phyloP scores from a whole-genome alignment of 2,329 filamentous ascomycete genomes.

The Xylariaceae sp. region DNA sequence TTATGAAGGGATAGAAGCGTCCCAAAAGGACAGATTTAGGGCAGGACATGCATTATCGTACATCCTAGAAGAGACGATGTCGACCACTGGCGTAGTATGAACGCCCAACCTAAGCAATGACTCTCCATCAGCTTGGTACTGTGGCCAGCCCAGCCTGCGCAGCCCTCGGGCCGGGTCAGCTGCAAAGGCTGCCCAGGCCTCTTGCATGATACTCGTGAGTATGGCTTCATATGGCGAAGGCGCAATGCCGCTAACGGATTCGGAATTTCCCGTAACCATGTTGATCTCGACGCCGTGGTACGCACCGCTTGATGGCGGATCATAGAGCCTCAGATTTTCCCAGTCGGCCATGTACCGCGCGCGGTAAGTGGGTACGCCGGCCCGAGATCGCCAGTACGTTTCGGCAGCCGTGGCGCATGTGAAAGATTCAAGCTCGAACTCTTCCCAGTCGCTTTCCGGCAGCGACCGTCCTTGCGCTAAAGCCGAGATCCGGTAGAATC shows the following conservation, averaged over 20 bases:
- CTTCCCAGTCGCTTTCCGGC: conserved; percentile 14
- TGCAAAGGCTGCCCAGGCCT: conserved; percentile 15
- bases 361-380: conserved; percentile 5
- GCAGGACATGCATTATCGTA: conserved; percentile 9
- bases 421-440: conserved; percentile 19
- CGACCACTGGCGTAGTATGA: conserved; percentile 7
- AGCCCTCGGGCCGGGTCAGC: conserved; percentile 7
- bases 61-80: conserved; percentile 11
- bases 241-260: conserved; percentile 11
- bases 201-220: conserved; percentile 11
- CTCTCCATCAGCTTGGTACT: conserved; percentile 2
- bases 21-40: conserved; percentile 9
- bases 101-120: conserved; percentile 14
- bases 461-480: conserved; percentile 14
- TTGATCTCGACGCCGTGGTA: conserved; percentile 23
- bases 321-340: conserved; percentile 16
- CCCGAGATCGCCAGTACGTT: conserved; percentile 11
- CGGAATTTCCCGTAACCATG: conserved; percentile 20
- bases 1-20: conserved; percentile 8
- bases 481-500: conserved; percentile 21
- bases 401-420: conserved; percentile 17
- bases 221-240: neutral
- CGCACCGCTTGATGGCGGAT: conserved; percentile 16
- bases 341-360: conserved; percentile 19
- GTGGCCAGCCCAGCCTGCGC: conserved; percentile 8